Percentiles rank a stretch among this genome's conserved stretches.
Evolutionary conservation across 352 stramenopile species (phyloP).

Genomic region (Globisporangium spinosum): DNA sequence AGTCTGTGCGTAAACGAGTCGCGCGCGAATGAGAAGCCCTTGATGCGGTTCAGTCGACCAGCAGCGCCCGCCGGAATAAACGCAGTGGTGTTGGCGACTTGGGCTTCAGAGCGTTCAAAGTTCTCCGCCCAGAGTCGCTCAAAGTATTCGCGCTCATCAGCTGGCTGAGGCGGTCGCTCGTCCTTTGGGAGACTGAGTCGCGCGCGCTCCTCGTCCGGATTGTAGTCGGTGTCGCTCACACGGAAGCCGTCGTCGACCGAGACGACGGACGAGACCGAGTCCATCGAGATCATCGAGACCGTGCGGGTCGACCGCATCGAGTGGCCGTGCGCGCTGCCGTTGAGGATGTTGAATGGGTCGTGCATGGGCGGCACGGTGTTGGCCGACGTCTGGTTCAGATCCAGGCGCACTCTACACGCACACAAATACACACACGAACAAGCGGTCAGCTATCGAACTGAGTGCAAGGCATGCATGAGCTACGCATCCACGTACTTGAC

Average conservation of each 20-base stretch:
- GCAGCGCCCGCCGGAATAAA: slow-evolving; percentile 67
- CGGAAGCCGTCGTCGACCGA: slow-evolving; percentile 64
- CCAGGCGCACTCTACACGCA: slow-evolving; percentile 37
- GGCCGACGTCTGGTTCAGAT: slow-evolving; percentile 42
- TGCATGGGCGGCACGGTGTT: slow-evolving; percentile 60
- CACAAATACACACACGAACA: neutral
- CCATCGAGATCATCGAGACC: slow-evolving; percentile 62
- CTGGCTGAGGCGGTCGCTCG: slow-evolving; percentile 63
- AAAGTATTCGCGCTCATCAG: slow-evolving; percentile 79
- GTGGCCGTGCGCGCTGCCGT: slow-evolving; percentile 34
- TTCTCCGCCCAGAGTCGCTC: slow-evolving; percentile 78
- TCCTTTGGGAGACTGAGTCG: slow-evolving; percentile 55
- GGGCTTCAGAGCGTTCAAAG: slow-evolving; percentile 77
- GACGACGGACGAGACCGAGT: slow-evolving; percentile 47
- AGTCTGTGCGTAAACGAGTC: slow-evolving; percentile 62
- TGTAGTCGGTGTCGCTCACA: slow-evolving; percentile 26
- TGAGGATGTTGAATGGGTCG: slow-evolving; percentile 77
- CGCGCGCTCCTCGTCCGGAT: slow-evolving; percentile 25
- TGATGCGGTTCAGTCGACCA: slow-evolving; percentile 74
- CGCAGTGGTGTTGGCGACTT: slow-evolving; percentile 56
- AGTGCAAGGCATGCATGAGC: slow-evolving; percentile 13
- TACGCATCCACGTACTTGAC: slow-evolving; percentile 22
- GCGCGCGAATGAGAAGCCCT: slow-evolving; percentile 73
- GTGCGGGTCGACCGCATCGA: slow-evolving; percentile 30
- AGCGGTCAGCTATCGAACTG: neutral